Evolutionary conservation across 2,329 filamentous ascomycete genomes (phyloP).

Genomic region (Niveomyces coronatus): DNA sequence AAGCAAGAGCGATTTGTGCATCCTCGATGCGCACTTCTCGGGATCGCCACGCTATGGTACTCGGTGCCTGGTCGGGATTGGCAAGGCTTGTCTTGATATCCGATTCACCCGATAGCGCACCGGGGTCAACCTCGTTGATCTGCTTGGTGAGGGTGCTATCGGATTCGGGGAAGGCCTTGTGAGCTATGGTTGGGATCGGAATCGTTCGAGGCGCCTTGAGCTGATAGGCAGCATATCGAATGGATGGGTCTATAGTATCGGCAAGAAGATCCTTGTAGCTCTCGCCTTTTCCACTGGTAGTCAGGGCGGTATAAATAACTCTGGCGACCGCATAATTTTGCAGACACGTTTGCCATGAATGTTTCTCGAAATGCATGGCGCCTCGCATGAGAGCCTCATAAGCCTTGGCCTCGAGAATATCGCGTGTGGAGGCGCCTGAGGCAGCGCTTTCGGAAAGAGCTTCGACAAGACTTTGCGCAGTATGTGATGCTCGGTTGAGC

Average conservation of each 20-base stretch:
- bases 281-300: conserved; percentile 51
- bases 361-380: conserved; percentile 75
- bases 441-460: conserved; percentile 51
- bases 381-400: conserved; percentile 72
- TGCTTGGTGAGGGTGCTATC: conserved; percentile 51
- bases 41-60: conserved; percentile 75
- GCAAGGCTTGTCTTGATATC: conserved; percentile 40
- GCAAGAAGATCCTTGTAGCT: conserved; percentile 77
- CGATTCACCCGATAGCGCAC: conserved; percentile 23
- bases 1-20: conserved; percentile 76
- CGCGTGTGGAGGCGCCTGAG: conserved; percentile 57
- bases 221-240: conserved; percentile 91
- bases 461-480: conserved; percentile 57
- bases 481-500: conserved; percentile 65
- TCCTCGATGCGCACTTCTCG: conserved; percentile 84
- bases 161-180: conserved; percentile 63
- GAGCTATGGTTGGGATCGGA: conserved; percentile 67
- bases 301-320: conserved; percentile 72
- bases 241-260: conserved; percentile 81
- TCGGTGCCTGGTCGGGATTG: conserved; percentile 48
- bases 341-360: conserved; percentile 72
- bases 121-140: conserved; percentile 60
- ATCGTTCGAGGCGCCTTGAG: conserved; percentile 77
- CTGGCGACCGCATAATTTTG: conserved; percentile 64
- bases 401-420: conserved; percentile 76